Evolutionary conservation across 352 stramenopile genomes (phyloP), one percentile per base, ranked within the genome.

Genomic region (Globisporangium alternatum): DNA sequence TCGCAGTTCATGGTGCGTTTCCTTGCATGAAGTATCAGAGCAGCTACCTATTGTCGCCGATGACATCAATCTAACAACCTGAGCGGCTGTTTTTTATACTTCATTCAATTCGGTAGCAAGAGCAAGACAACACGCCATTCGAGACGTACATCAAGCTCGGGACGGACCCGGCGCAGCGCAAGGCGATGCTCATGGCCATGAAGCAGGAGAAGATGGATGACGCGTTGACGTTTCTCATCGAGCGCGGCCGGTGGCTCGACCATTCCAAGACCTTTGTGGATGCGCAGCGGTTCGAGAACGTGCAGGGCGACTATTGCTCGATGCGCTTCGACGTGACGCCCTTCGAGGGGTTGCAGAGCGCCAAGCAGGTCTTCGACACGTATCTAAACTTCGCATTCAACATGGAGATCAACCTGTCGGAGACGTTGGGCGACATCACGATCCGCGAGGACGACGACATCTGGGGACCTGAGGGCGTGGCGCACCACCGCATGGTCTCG

Each of bases 381-480:
- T 43, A 83, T 28, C 62, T 77, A 0, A 74, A 79, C 44, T 88
- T 83, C 45, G 68, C 68, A 49, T 72, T 77, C 47, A 81, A 81
- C 65, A 67, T 88, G 60, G 76, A 83, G 65, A 83, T 83, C 43
- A 81, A 72, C 67, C 68, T 83, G 44, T 78, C 73, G 7, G 76
- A 81, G 33, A 63, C 71, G 2, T 45, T 83, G 41, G 76, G 71
- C 30, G 76, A 81, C 57, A 80, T 83, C 45, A 83, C 76, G 28
- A 78, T 83, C 62, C 66, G 71, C 49, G 76, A 81, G 31, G 76
- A 83, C 49, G 76, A 83, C 58, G 69, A 77, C 33, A 35, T 66
- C 47, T 72, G 64, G 65, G 21, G 25, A 13, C 57, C 69, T 28
- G 62, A 62, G 30, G 70, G 68, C 4, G 55, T 81, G 19, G 62